Percentiles rank a stretch among this genome's conserved stretches.
phyloP scores from a whole-genome alignment of 2,329 filamentous ascomycete species.

The Aspergillus melleus region DNA sequence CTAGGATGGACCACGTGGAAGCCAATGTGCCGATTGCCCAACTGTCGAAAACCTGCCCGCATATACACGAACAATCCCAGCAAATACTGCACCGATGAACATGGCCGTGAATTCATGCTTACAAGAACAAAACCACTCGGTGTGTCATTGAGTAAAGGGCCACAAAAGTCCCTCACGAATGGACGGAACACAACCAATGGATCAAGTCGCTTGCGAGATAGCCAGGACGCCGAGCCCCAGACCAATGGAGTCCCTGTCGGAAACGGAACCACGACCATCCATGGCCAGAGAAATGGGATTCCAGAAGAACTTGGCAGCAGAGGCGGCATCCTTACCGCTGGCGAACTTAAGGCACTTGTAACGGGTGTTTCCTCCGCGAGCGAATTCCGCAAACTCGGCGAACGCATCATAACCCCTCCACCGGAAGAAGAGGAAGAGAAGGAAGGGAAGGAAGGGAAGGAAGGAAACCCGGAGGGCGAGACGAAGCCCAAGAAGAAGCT shows the following conservation, averaged over 20 bases:
- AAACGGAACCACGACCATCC: neutral
- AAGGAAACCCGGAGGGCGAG: constrained; percentile 18
- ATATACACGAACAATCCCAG: constrained; percentile 40
- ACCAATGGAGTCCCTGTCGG: neutral
- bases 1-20: constrained; percentile 52
- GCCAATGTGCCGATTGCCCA: constrained; percentile 49
- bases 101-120: constrained; percentile 48
- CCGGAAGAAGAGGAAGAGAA: constrained; percentile 24
- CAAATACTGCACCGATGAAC: constrained; percentile 53
- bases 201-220: neutral
- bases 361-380: constrained; percentile 37
- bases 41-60: constrained; percentile 49
- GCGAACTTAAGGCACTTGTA: constrained; percentile 44
- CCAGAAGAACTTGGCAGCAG: constrained; percentile 40
- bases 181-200: constrained; percentile 7
- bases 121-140: constrained; percentile 33
- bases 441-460: constrained; percentile 18
- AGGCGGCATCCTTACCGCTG: constrained; percentile 43
- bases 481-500: constrained; percentile 25
- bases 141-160: constrained; percentile 13
- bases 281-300: constrained; percentile 22
- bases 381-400: constrained; percentile 45
- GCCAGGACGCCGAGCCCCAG: neutral
- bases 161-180: constrained; percentile 15
- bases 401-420: constrained; percentile 37